phyloP scores from a whole-genome alignment of 2,329 filamentous ascomycete genomes.

The Fusarium odoratissimum region DNA sequence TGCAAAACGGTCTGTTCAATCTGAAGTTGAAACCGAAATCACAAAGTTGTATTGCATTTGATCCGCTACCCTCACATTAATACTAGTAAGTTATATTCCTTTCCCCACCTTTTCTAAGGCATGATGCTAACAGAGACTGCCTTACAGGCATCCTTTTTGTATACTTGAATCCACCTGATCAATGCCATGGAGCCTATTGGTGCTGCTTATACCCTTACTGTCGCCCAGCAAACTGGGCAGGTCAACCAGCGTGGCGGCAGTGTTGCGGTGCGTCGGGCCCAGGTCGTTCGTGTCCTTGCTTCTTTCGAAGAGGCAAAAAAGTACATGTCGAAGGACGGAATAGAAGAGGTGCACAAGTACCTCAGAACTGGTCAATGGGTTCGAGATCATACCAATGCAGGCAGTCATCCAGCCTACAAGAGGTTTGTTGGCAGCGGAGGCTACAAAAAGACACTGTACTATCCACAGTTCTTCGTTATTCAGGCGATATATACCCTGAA shows the following conservation, averaged over 20 bases:
- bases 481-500: background rate
- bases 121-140: rapidly evolving
- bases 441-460: background rate
- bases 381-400: too few relatives aligned
- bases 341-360: background rate
- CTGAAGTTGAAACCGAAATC: background rate
- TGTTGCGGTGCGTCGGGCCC: background rate
- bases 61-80: background rate
- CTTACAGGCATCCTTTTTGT: background rate
- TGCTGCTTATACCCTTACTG: background rate
- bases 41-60: background rate
- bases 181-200: background rate
- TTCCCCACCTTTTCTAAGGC: rapidly evolving
- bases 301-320: background rate
- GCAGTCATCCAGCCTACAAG: background rate
- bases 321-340: rapidly evolving
- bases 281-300: rapidly evolving
- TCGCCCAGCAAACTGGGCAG: rapidly evolving
- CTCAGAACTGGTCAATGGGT: background rate
- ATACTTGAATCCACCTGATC: rapidly evolving
- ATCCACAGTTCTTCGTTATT: background rate
- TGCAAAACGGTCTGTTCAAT: background rate
- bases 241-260: background rate
- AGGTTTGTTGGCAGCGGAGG: background rate
- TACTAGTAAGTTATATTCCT: background rate